A percentile compares a stretch with the other conserved stretches of the same genome.
Evolutionary conservation across 352 stramenopile genomes (phyloP).

Genomic region (Phytophthora parvispora): DNA sequence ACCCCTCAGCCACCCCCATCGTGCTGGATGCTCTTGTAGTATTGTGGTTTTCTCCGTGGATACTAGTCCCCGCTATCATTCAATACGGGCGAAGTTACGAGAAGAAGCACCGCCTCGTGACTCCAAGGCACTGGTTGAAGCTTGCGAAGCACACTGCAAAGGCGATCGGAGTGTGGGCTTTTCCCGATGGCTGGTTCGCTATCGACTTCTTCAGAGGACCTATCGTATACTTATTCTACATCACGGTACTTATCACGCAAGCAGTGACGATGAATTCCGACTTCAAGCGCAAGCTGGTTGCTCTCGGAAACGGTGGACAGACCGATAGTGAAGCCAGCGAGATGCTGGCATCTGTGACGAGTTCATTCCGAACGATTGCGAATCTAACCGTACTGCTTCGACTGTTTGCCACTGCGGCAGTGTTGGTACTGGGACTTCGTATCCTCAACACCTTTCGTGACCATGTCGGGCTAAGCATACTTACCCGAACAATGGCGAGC

Average conservation of each 20-base stretch:
- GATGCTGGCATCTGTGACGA: constrained; percentile 21
- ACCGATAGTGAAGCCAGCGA: constrained; percentile 23
- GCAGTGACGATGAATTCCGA: constrained; percentile 35
- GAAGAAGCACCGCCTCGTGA: constrained; percentile 14
- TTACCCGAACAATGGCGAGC: constrained; percentile 63
- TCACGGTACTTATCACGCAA: constrained; percentile 50
- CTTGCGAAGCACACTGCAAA: constrained; percentile 30
- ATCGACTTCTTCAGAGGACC: constrained; percentile 36
- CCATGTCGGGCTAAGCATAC: constrained; percentile 62
- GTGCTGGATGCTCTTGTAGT: constrained; percentile 27
- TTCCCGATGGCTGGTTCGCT: constrained; percentile 40
- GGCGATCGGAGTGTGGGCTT: constrained; percentile 41
- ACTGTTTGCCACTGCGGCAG: constrained; percentile 38
- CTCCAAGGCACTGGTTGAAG: constrained; percentile 7
- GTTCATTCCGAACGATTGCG: constrained; percentile 41
- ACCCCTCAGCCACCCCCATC: constrained; percentile 15
- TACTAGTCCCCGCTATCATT: constrained; percentile 25
- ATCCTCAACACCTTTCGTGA: constrained; percentile 66
- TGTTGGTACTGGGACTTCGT: constrained; percentile 45
- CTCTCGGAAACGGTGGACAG: constrained; percentile 39
- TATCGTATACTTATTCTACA: constrained; percentile 52
- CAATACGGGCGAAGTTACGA: constrained; percentile 12
- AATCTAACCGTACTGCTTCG: constrained; percentile 41
- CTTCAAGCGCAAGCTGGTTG: constrained; percentile 56
- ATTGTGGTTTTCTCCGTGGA: constrained; percentile 39